phyloP scores from a whole-genome alignment of 768 basidiomycete genomes.

The Collybiopsis luxurians region DNA sequence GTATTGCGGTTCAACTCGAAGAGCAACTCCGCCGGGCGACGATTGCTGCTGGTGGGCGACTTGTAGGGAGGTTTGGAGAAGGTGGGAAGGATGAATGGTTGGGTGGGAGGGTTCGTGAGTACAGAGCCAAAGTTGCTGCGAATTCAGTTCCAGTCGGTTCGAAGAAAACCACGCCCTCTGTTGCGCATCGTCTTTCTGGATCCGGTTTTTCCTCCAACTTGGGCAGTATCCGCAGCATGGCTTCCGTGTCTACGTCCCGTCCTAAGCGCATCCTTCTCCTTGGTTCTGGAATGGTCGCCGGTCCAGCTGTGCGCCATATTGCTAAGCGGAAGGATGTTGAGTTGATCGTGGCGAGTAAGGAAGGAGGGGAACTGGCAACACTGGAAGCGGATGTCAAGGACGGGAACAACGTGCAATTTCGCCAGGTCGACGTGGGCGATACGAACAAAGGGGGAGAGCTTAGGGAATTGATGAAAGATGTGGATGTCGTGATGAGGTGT shows the following conservation, averaged over 20 bases:
- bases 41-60: constrained; percentile 41
- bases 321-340: constrained; percentile 59
- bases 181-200: neutral
- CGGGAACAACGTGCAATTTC: constrained; percentile 44
- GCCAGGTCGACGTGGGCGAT: constrained; percentile 61
- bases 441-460: constrained; percentile 15
- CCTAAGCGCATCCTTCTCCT: constrained; percentile 77
- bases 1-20: constrained; percentile 18
- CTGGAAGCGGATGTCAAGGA: neutral
- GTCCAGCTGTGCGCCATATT: constrained; percentile 80
- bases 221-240: neutral
- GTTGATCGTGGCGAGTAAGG: constrained; percentile 46
- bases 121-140: constrained; percentile 20
- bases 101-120: constrained; percentile 44
- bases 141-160: neutral
- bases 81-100: constrained; percentile 67
- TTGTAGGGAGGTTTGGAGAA: neutral
- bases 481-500: constrained; percentile 86
- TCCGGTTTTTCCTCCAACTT: neutral
- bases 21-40: constrained; percentile 67
- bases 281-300: constrained; percentile 95
- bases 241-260: constrained; percentile 10
- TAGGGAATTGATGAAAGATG: constrained; percentile 53
- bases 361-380: neutral
- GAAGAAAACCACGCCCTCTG: neutral